Base-by-base conservation (phyloP, 169 alveolate species). In the Cryptosporidium ubiquitum region DNA sequence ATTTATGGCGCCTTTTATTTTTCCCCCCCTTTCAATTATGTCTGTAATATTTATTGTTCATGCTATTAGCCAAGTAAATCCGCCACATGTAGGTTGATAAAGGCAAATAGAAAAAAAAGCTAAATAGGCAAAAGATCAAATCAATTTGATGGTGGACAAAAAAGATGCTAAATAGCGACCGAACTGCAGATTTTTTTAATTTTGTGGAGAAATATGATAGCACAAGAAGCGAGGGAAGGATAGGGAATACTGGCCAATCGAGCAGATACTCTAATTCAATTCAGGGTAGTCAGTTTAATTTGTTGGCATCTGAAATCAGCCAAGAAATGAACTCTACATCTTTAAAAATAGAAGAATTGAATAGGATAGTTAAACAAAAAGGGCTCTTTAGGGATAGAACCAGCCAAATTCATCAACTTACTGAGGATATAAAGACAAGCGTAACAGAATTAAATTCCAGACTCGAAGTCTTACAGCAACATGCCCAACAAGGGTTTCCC, bases 371-470 rank as follows among this genome's bases (percentile, higher is more conserved):
- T 9, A 85, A 84, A 6, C 92, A 91, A 40, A 91, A 91, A 55
- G 94, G 94, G 29, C 55, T 91, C 12, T 91, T 91, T 86, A 91
- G 92, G 60, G 94, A 91, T 85, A 91, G 92, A 68, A 75, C 91
- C 1, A 73, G 69, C 2, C 91, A 91, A 69, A 91, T 91, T 42
- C 93, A 91, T 85, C 92, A 91, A 26, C 69, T 91, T 33, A 91
- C 94, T n/a, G 91, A 91, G 26, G 94, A 91, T 47, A 91, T 91
- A 9, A 91, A 86, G 51, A 74, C 75, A 69, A 71, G 92, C 29
- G 92, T 91, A 7, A 91, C 92, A 42, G 94, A 91, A n/a, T 68
- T 91, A 51, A 85, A 85, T 73, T 40, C 69, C 58, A 91, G 71
- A 69, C 51, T 85, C 40, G 94, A 91, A 18, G 10, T 58, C 12